These are phyloP conservation scores for Senna tora DNA, from an alignment of 306 rosid species.

Conservation along the genomic window DNA sequence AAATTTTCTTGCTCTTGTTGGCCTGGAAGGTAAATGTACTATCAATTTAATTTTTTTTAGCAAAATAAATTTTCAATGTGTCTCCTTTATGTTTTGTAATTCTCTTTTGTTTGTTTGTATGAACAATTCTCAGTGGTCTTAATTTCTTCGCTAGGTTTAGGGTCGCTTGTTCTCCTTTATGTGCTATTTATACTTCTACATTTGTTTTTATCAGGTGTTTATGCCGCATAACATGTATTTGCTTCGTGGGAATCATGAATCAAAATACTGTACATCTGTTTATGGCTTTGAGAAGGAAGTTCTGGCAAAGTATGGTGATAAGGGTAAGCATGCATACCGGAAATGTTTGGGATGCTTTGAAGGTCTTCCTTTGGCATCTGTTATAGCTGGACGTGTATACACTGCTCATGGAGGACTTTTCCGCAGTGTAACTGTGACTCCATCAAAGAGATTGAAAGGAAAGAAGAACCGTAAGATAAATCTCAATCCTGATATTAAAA, in stretches of 20 bases:
- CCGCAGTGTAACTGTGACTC: conserved; percentile 60
- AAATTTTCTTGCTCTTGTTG: conserved; percentile 67
- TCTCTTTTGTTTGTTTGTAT: not conserved
- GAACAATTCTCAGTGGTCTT: not conserved
- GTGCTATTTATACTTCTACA: conserved; percentile 10
- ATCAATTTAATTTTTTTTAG: not conserved
- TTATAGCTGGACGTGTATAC: conserved; percentile 73
- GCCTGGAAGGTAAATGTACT: conserved; percentile 68
- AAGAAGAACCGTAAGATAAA: conserved; percentile 73
- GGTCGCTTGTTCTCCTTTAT: not conserved
- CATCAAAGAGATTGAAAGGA: conserved; percentile 75
- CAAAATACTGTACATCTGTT: conserved; percentile 88
- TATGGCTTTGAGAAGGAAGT: conserved; percentile 92
- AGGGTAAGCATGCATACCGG: conserved; percentile 82
- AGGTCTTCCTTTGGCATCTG: conserved; percentile 86
- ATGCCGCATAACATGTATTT: conserved; percentile 67
- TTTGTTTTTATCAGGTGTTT: conserved; percentile 51
- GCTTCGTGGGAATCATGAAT: conserved; percentile 88
- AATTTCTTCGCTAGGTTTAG: not conserved
- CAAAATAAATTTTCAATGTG: not conserved
- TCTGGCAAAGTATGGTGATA: conserved; percentile 69
- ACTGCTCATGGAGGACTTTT: conserved; percentile 95
- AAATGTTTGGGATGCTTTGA: conserved; percentile 94
- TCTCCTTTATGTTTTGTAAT: not conserved
- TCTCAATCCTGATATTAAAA: conserved; percentile 50